Percentiles rank a stretch among this genome's conserved stretches.
Conservation (phyloP, 176 grass and related monocot species). For the Neostapfia colusana region DNA sequence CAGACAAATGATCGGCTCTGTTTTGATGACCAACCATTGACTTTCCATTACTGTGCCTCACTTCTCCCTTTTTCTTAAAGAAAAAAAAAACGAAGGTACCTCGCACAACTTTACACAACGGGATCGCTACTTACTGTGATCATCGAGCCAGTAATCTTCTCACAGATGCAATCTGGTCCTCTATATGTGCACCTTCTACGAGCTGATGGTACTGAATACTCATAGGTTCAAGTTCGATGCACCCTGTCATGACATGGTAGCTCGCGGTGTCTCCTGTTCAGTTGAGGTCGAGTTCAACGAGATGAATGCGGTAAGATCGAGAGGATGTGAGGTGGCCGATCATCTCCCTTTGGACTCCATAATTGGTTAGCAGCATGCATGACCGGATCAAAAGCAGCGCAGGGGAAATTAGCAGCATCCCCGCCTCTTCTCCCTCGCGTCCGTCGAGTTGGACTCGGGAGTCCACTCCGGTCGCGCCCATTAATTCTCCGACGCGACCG, state of each 20-base stretch:
- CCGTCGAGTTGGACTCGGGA: not conserved
- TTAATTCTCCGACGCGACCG: slow-evolving; percentile 31
- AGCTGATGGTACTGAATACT: not conserved
- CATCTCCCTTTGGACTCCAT: slow-evolving; percentile 6
- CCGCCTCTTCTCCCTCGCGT: not conserved
- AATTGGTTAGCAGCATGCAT: slow-evolving; percentile 5
- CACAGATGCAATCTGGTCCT: not conserved
- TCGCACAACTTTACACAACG: not conserved
- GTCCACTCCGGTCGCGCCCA: slow-evolving; percentile 25
- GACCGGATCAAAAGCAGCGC: not conserved
- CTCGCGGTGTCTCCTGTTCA: not conserved
- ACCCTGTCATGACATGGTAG: not conserved
- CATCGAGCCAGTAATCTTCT: not conserved
- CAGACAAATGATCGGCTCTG: not conserved
- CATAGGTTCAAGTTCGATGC: not conserved
- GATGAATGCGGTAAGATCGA: not conserved
- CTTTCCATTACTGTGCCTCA: not conserved
- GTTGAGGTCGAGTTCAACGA: not conserved
- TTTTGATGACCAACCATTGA: not conserved
- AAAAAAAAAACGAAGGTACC: not conserved
- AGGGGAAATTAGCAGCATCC: not conserved
- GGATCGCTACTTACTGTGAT: not conserved
- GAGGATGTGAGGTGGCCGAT: slow-evolving; percentile 15
- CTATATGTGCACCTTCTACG: not conserved
- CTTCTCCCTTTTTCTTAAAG: too few relatives aligned